Conservation (phyloP, 441 rosid species). For the Adansonia grandidieri region DNA sequence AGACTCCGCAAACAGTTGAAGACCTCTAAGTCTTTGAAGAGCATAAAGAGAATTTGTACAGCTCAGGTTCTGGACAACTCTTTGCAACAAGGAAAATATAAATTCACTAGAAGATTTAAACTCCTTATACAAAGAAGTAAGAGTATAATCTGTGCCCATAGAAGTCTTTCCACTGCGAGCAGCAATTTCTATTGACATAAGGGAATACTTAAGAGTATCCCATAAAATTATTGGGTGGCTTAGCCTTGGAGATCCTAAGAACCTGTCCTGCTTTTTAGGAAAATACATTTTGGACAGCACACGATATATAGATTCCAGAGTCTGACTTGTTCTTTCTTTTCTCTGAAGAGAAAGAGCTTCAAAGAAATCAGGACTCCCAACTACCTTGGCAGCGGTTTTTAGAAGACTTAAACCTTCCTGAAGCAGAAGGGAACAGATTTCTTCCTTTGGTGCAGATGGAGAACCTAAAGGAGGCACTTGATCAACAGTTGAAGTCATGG, state of each 20-base stretch:
- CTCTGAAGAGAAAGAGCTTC: conserved; percentile 51
- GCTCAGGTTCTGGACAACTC: conserved; percentile 63
- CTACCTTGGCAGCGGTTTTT: conserved; percentile 60
- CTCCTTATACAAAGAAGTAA: conserved; percentile 65
- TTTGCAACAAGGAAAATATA: conserved; percentile 72
- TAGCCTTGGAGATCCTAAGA: conserved; percentile 47
- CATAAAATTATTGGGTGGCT: conserved; percentile 75
- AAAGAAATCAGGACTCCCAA: conserved; percentile 53
- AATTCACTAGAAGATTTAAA: conserved; percentile 73
- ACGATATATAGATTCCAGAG: conserved; percentile 57
- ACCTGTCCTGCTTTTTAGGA: conserved; percentile 47
- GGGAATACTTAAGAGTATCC: conserved; percentile 92
- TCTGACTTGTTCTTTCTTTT: conserved; percentile 45
- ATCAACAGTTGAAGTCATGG: conserved; percentile 42
- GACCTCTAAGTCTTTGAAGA: conserved; percentile 85
- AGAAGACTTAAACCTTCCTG: conserved; percentile 68
- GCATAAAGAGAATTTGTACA: conserved; percentile 63
- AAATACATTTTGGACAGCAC: conserved; percentile 67
- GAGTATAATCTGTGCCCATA: conserved; percentile 53
- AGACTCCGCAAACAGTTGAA: conserved; percentile 82
- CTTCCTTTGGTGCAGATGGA: conserved; percentile 36
- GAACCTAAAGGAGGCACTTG: conserved; percentile 31
- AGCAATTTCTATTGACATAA: conserved; percentile 82
- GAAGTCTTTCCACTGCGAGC: conserved; percentile 64
- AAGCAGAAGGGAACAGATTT: conserved; percentile 49